A percentile compares a stretch with the other conserved stretches of the same genome.
These are phyloP conservation scores for Phytopythium delawarense DNA, from an alignment of 352 stramenopile species.

Conservation along the genomic window DNA sequence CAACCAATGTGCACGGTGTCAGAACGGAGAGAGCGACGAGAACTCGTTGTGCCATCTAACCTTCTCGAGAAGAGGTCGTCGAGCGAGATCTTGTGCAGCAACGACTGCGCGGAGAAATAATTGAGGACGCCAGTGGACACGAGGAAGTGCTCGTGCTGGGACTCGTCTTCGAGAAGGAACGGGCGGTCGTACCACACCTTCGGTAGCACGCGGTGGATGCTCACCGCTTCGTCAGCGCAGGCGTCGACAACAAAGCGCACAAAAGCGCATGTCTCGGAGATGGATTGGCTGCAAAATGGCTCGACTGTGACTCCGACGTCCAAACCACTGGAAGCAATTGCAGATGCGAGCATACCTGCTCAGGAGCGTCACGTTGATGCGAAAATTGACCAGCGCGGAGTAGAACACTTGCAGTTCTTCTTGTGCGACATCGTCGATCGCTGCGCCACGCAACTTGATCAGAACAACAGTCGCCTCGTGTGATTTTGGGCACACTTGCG, in stretches of 20 bases:
- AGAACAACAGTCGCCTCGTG: neutral
- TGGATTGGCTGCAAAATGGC: constrained; percentile 18
- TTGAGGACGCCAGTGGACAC: constrained; percentile 64
- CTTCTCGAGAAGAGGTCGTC: constrained; percentile 46
- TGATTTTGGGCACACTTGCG: neutral
- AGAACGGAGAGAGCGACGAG: neutral
- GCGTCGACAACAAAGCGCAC: constrained; percentile 50
- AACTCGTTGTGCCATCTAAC: constrained; percentile 10
- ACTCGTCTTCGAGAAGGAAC: constrained; percentile 74
- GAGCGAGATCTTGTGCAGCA: constrained; percentile 62
- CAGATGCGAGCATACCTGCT: constrained; percentile 22
- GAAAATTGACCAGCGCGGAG: constrained; percentile 60
- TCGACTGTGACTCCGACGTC: neutral
- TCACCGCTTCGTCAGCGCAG: constrained; percentile 46
- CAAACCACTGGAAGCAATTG: neutral
- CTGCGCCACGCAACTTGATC: neutral
- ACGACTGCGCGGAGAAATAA: constrained; percentile 56
- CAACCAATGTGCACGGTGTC: neutral
- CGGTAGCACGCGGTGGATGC: constrained; percentile 36
- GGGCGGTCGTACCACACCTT: constrained; percentile 72
- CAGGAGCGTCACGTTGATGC: constrained; percentile 40
- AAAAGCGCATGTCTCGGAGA: constrained; percentile 29
- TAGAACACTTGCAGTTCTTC: constrained; percentile 32
- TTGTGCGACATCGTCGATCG: constrained; percentile 8
- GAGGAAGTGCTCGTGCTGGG: constrained; percentile 68